Evolutionary conservation across 371 early-diverging fungal species (phyloP).

Genomic region (Zancudomyces culisetae): DNA sequence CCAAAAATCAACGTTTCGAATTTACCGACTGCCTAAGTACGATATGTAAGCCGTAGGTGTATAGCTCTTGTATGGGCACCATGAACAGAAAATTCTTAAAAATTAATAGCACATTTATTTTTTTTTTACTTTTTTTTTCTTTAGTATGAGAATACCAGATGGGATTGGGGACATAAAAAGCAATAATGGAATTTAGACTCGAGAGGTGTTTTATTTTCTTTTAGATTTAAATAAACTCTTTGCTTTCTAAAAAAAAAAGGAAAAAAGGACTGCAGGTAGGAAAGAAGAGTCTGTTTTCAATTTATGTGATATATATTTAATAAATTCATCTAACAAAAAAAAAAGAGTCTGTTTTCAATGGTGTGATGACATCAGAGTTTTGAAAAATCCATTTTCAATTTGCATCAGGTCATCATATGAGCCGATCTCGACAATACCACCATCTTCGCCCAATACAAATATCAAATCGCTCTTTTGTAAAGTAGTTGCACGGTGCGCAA

Average conservation of each 20-base stretch:
- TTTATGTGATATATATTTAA: background rate
- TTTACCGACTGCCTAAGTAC: conserved; percentile 4
- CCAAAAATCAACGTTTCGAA: conserved; percentile 10
- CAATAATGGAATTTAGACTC: too few species aligned
- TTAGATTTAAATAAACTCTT: too few species aligned
- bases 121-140: too few species aligned
- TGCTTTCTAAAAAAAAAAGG: conserved; percentile 4
- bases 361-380: conserved; percentile 17
- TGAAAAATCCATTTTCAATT: conserved; percentile 15
- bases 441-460: conserved; percentile 19
- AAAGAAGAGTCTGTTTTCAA: background rate
- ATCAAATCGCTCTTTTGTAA: conserved; percentile 18
- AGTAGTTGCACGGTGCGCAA: conserved; percentile 46
- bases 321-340: background rate
- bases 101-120: too few species aligned
- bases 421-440: conserved; percentile 20
- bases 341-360: background rate
- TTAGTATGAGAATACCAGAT: too few species aligned
- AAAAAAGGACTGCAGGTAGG: conserved; percentile 6
- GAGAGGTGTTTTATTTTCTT: too few species aligned
- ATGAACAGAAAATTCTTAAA: too few species aligned
- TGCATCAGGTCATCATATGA: conserved; percentile 13
- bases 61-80: too few species aligned
- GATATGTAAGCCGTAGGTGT: background rate
- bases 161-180: too few species aligned